Evolutionary conservation across 257 asterid genomes (phyloP), one percentile per base, ranked within the genome.

Genomic region (Anisodus acutangulus): DNA sequence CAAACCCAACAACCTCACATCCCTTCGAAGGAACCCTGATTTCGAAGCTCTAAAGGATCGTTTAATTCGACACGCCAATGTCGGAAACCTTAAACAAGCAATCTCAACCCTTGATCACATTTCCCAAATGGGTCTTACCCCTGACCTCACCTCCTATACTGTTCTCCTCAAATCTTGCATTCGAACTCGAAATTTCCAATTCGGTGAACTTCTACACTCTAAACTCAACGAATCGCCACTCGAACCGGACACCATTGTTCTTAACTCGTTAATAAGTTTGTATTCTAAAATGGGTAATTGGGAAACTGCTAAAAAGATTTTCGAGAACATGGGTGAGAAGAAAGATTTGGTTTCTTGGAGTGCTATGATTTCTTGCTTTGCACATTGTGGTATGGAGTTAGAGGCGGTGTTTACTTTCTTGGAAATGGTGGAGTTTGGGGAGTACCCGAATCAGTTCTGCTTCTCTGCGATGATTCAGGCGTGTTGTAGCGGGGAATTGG

Each of bases 151-250:
- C 67, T 85, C 91, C 90, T 93, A 89, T 93, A 88, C 98, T 79
- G 89, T 92, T 16, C 93, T 96, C 87, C 98, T 96, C 92, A 94
- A 94, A 82, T 91, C 98, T 88, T 94, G 98, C 91, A 94, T 96
- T 86, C 89, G 99, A 9, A 87, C 92, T 55, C 92, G 95, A 4
- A 96, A 90, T 84, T 87, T 92, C 83, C 84, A 86, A 19, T 78
- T 91, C 17, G 98, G 98, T 0, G 87, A 87, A 51, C 39, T 83
- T 37, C 49, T 94, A 37, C 99, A 96, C 84, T 89, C 95, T 79
- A 91, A 86, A 63, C 82, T 96, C 79, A 11, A 7, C 1, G 88
- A 87, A 5, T 93, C 98, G 0, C 47, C 82, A 2, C 79, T 94
- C 67, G 85, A 88, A 57, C 93, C 91, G 19, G 98, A 96, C 63